These are phyloP conservation scores for Boletus reticulatus DNA, from an alignment of 768 basidiomycete species.

Conservation along the genomic window DNA sequence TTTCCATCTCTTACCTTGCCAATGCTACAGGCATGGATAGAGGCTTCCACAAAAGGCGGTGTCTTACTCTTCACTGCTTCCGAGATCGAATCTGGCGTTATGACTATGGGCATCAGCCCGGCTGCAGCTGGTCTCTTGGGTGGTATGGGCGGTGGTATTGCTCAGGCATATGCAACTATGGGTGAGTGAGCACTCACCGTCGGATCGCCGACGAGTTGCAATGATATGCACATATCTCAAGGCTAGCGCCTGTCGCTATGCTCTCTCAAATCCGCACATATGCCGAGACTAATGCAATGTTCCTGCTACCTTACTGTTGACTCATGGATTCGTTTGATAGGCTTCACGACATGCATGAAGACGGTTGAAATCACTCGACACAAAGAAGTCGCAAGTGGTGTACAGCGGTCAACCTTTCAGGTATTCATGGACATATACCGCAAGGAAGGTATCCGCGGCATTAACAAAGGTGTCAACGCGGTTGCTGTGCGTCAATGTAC, in stretches of 20 bases:
- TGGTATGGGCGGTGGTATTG: slow-evolving; percentile 96
- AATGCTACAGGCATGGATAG: slow-evolving; percentile 87
- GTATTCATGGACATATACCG: slow-evolving; percentile 95
- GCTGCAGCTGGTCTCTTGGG: slow-evolving; percentile 87
- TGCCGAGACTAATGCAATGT: slow-evolving; percentile 7
- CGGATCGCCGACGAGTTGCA: slow-evolving; percentile 2
- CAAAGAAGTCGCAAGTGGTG: slow-evolving; percentile 83
- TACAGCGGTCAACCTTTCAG: slow-evolving; percentile 89
- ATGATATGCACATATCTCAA: slow-evolving; percentile 16
- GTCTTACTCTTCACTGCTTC: slow-evolving; percentile 96
- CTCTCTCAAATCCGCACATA: slow-evolving; percentile 11
- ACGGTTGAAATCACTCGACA: slow-evolving; percentile 96
- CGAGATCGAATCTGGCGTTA: slow-evolving; percentile 78
- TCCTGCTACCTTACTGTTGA: not conserved
- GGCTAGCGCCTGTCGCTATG: slow-evolving; percentile 21
- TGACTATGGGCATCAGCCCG: slow-evolving; percentile 69
- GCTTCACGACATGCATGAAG: slow-evolving; percentile 99
- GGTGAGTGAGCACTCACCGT: slow-evolving; percentile 52
- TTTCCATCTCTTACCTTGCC: not conserved
- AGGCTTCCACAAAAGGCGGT: slow-evolving; percentile 97
- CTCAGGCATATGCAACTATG: slow-evolving; percentile 99
- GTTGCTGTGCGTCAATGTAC: slow-evolving; percentile 91
- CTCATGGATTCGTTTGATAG: slow-evolving; percentile 39
- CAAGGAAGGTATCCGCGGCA: slow-evolving; percentile 89
- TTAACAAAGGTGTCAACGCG: slow-evolving; percentile 99